These are phyloP conservation scores for Cladophialophora bantiana DNA, from an alignment of 2,329 filamentous ascomycete genomes.

Conservation along the genomic window DNA sequence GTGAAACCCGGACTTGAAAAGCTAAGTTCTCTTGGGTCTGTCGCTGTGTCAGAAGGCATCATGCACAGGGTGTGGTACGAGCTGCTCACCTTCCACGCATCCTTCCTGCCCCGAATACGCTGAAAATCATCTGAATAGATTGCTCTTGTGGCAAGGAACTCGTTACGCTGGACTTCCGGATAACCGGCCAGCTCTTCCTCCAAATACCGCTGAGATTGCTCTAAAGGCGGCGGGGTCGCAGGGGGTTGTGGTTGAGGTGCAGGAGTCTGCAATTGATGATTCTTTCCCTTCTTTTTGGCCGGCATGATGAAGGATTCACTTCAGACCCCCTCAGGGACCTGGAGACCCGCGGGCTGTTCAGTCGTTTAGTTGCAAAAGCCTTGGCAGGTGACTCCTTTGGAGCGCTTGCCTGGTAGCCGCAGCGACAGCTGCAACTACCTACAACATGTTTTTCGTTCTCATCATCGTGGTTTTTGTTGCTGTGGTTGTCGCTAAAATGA, in stretches of 20 bases:
- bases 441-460: constrained; percentile 15
- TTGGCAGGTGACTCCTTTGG: constrained; percentile 32
- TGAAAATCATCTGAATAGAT: constrained; percentile 39
- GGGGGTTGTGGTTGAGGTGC: constrained; percentile 13
- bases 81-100: constrained; percentile 37
- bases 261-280: constrained; percentile 12
- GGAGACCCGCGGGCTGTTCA: constrained; percentile 14
- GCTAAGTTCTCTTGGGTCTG: constrained; percentile 38
- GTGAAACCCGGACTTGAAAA: constrained; percentile 35
- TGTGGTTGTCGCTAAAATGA: constrained; percentile 24
- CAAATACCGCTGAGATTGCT: constrained; percentile 32
- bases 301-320: constrained; percentile 30
- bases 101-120: constrained; percentile 35
- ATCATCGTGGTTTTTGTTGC: constrained; percentile 19
- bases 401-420: constrained; percentile 31
- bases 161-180: constrained; percentile 38
- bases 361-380: constrained; percentile 8
- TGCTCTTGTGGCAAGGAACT: constrained; percentile 37
- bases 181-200: constrained; percentile 36
- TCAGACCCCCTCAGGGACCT: constrained; percentile 27
- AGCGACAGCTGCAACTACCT: constrained; percentile 36
- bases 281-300: constrained; percentile 29
- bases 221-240: constrained; percentile 28
- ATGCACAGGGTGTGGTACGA: neutral
- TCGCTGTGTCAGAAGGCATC: neutral